A percentile compares a stretch with the other conserved stretches of the same genome.
Evolutionary conservation across 805 yeast species (phyloP).

Genomic region (Starmerella stigmatis): DNA sequence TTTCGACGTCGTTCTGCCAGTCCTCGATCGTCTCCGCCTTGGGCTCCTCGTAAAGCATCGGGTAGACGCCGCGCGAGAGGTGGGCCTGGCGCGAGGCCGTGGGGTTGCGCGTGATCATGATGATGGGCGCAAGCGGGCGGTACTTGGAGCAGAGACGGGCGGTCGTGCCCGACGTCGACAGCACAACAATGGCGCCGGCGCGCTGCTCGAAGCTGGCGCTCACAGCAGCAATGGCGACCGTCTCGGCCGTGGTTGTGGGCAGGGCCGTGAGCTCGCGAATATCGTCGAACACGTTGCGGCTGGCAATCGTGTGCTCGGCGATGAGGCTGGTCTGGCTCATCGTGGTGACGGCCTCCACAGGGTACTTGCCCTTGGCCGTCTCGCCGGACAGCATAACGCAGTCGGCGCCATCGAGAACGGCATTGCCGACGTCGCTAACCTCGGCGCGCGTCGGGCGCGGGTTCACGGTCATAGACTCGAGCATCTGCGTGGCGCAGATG

Average conservation of each 20-base stretch:
- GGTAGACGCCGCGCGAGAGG: conserved; percentile 97
- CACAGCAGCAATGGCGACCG: conserved; percentile 94
- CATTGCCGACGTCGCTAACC: conserved; percentile 98
- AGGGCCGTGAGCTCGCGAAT: conserved; percentile 71
- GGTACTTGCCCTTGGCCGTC: conserved; percentile 99
- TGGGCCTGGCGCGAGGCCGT: conserved; percentile 91
- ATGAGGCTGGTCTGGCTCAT: conserved; percentile 95
- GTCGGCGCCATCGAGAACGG: conserved; percentile 98
- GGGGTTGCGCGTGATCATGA: conserved; percentile 95
- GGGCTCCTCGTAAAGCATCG: conserved; percentile 67
- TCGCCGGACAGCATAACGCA: conserved; percentile 99
- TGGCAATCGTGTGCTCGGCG: conserved; percentile 95
- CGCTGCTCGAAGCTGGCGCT: conserved; percentile 91
- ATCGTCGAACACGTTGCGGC: conserved; percentile 72
- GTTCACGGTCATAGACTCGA: conserved; percentile 98
- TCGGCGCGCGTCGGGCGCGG: conserved; percentile 99
- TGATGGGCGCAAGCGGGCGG: conserved; percentile 94
- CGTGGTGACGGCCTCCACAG: conserved; percentile 93
- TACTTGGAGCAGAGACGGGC: conserved; percentile 95
- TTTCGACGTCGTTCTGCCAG: conserved; percentile 96
- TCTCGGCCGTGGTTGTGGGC: conserved; percentile 91
- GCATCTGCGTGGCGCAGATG: conserved; percentile 99
- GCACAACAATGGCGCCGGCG: conserved; percentile 93
- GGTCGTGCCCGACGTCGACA: conserved; percentile 90
- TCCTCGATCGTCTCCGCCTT: conserved; percentile 46